Evolutionary conservation across 164 flowering plant genomes (phyloP), one percentile per base, ranked within the genome.

Genomic region (Paratinospora sagittata): DNA sequence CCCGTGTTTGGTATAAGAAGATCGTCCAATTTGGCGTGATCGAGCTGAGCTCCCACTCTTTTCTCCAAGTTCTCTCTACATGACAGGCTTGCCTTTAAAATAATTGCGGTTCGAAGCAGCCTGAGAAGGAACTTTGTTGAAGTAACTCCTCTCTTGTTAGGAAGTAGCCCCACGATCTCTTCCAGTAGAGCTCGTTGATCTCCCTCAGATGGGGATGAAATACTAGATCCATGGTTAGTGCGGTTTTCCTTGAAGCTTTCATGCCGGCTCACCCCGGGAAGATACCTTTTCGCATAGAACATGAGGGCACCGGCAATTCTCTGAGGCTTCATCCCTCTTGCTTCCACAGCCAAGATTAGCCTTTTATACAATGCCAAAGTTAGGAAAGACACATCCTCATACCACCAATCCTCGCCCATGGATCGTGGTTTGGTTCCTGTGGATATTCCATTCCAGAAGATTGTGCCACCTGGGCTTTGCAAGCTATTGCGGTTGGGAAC

Each of bases 1-100:
- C 89, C 88, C 72, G 84, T 78, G 49, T 83, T 90, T 19, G 96
- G 93, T 55, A 90, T 86, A 23, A 89, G 84, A 72, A 90, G 83
- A 78, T 90, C 96, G 66, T 86, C 90, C 37, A 89, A 78, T 34
- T 80, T 71, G 9, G 90, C 96, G 78, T 87, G 85, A 68, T 87
- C 89, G 70, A 89, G 69, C 79, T 90, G 91, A 5, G 82, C 76
- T n/a, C 91, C 96, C 19, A 89, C 74, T 65, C 81, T 73, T 82
- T 78, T 89, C 82, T 90, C 96, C 78, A 90, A 78, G 69, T 78
- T 87, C 55, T 85, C 90, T 64, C 81, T 74, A 74, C 89, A 87
- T 8, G 84, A 67, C 23, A 79, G 78, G 74, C 82, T 84, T 7
- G 84, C 84, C 23, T 89, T 82, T 39, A 90, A 79, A 69, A 83